Evolutionary conservation across 164 flowering plant genomes (phyloP).

Genomic region (Vitis cinerea): DNA sequence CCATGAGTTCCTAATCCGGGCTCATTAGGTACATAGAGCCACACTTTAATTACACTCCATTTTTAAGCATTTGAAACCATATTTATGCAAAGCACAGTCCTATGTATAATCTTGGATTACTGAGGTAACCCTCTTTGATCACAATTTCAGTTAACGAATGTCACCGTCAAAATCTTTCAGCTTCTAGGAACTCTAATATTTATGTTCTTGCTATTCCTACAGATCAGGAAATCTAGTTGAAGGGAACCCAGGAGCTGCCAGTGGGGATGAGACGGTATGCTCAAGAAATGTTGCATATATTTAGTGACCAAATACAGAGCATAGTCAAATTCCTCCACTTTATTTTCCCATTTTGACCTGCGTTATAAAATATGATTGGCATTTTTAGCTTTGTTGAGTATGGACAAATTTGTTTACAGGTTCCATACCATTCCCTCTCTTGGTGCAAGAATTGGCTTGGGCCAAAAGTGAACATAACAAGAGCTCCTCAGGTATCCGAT

Average conservation of each 20-base stretch:
- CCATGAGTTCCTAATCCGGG: no score
- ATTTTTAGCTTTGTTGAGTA: slow-evolving; percentile 2
- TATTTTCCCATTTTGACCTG: not conserved
- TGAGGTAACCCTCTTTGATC: not conserved
- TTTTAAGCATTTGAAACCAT: not conserved
- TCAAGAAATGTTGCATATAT: not conserved
- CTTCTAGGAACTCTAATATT: not conserved
- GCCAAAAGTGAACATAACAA: slow-evolving; percentile 84
- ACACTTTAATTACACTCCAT: no score
- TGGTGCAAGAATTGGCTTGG: slow-evolving; percentile 99
- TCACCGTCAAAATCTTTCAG: not conserved
- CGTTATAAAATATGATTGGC: not conserved
- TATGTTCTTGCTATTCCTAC: slow-evolving; percentile 12
- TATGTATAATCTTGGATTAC: not conserved
- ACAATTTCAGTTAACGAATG: not conserved
- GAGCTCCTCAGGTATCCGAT: slow-evolving; percentile 88
- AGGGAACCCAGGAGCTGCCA: slow-evolving; percentile 80
- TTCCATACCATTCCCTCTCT: slow-evolving; percentile 91
- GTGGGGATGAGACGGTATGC: slow-evolving; percentile 97
- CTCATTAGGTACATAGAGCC: no score
- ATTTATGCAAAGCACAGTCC: not conserved
- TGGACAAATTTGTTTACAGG: slow-evolving; percentile 42
- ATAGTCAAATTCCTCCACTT: not conserved
- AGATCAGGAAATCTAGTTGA: slow-evolving; percentile 88
- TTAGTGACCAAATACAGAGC: not conserved